These are phyloP conservation scores for Symmetrospora coprosmae DNA, from an alignment of 768 basidiomycete genomes.

Conservation along the genomic window DNA sequence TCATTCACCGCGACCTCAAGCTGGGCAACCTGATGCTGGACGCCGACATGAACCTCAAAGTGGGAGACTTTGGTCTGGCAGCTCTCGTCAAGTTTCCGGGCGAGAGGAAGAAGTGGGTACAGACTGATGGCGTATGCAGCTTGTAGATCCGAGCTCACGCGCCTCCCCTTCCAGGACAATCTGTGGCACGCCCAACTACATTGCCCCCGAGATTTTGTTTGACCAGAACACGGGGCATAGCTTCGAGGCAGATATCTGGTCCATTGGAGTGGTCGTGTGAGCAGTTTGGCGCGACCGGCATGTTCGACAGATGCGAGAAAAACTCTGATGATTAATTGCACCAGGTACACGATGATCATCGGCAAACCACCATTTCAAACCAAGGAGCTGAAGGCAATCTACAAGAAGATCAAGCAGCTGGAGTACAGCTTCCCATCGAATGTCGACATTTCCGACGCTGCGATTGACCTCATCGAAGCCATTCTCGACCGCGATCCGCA, in stretches of 20 bases:
- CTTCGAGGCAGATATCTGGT: constrained; percentile 98
- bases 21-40: constrained; percentile 91
- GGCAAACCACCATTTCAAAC: constrained; percentile 98
- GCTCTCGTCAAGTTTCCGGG: constrained; percentile 92
- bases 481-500: constrained; percentile 66
- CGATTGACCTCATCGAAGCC: constrained; percentile 59
- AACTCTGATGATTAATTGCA: neutral
- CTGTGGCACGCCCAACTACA: constrained; percentile 96
- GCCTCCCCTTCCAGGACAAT: constrained; percentile 48
- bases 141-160: neutral
- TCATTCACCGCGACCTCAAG: constrained; percentile 95
- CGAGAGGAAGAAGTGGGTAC: constrained; percentile 70
- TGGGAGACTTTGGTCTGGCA: constrained; percentile 93
- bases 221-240: constrained; percentile 91
- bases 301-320: neutral
- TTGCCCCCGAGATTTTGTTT: constrained; percentile 92
- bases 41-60: constrained; percentile 80
- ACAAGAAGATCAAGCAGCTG: constrained; percentile 87
- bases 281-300: too few species aligned
- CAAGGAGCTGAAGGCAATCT: constrained; percentile 91
- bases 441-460: constrained; percentile 54
- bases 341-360: constrained; percentile 68
- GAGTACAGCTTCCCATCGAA: constrained; percentile 81
- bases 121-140: too few species aligned
- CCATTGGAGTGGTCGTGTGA: constrained; percentile 77